A percentile compares a stretch with the other conserved stretches of the same genome.
phyloP scores from a whole-genome alignment of 1,284 basidiomycete species.

The Ceratobasidium sp. region DNA sequence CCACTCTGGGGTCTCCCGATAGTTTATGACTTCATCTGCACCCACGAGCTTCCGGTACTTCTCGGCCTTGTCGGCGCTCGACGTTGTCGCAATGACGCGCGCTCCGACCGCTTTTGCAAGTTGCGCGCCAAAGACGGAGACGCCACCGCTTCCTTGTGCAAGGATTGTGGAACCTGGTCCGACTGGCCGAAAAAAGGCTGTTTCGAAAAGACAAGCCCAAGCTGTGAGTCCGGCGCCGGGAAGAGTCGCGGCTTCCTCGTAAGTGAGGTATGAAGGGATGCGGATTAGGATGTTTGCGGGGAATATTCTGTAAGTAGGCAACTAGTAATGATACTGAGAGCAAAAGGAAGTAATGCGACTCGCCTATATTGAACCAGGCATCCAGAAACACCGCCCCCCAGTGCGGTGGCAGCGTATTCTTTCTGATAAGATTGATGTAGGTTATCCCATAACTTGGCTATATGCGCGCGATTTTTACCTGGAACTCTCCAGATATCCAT shows the following conservation, averaged over 20 bases:
- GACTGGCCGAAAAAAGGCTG: slow-evolving; percentile 55
- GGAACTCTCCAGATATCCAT: slow-evolving; percentile 61
- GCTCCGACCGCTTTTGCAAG: slow-evolving; percentile 71
- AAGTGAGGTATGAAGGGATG: slow-evolving; percentile 25
- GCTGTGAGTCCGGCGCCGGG: slow-evolving; percentile 66
- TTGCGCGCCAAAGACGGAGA: slow-evolving; percentile 68
- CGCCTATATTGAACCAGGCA: slow-evolving; percentile 58
- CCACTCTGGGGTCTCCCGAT: slow-evolving; percentile 69
- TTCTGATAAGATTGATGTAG: background rate
- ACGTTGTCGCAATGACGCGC: slow-evolving; percentile 70
- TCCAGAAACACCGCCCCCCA: slow-evolving; percentile 24
- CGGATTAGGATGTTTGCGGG: background rate
- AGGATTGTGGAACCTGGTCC: slow-evolving; percentile 67
- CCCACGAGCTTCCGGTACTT: slow-evolving; percentile 63
- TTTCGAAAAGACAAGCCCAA: slow-evolving; percentile 64
- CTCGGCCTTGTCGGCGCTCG: slow-evolving; percentile 71
- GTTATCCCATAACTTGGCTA: background rate
- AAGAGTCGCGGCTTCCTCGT: slow-evolving; percentile 55
- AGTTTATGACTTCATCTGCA: slow-evolving; percentile 69
- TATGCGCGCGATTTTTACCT: slow-evolving; percentile 46
- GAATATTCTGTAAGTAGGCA: slow-evolving; percentile 62
- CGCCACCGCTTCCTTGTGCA: slow-evolving; percentile 70
- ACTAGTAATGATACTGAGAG: slow-evolving; percentile 59
- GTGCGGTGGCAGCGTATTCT: background rate
- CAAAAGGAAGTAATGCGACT: slow-evolving; percentile 56